Evolutionary conservation across 1,139 yeast genomes (phyloP).

Genomic region (Geotrichum histeridarum): DNA sequence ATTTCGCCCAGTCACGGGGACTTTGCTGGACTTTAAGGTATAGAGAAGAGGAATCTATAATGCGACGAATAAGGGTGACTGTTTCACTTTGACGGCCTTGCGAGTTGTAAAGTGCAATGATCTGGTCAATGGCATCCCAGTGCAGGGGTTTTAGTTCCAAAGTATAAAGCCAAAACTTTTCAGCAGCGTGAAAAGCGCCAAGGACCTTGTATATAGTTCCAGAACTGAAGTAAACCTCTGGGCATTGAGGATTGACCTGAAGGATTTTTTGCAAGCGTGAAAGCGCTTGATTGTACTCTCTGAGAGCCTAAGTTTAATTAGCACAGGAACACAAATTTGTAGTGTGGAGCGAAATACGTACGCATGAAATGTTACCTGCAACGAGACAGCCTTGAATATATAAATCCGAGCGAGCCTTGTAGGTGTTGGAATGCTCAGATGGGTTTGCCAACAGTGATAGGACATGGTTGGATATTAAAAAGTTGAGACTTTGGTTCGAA

Average conservation of each 20-base stretch:
- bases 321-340: background rate
- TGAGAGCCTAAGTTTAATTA: constrained; percentile 15
- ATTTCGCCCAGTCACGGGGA: constrained; percentile 28
- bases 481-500: constrained; percentile 5
- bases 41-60: constrained; percentile 10
- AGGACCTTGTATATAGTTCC: constrained; percentile 26
- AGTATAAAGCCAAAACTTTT: constrained; percentile 26
- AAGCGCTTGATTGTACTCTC: constrained; percentile 20
- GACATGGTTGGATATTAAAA: constrained; percentile 12
- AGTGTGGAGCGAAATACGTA: constrained; percentile 18
- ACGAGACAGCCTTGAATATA: constrained; percentile 29
- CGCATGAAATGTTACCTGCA: constrained; percentile 30
- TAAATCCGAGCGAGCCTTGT: constrained; percentile 7
- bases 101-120: constrained; percentile 24
- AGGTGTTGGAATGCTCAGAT: background rate
- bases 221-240: constrained; percentile 28
- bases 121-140: constrained; percentile 32
- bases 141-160: constrained; percentile 25
- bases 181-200: constrained; percentile 23
- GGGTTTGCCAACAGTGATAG: constrained; percentile 15
- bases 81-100: constrained; percentile 27
- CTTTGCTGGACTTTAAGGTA: constrained; percentile 11
- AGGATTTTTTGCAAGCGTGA: constrained; percentile 19
- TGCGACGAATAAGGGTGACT: constrained; percentile 21
- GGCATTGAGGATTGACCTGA: constrained; percentile 21